Evolutionary conservation across 306 rosid species (phyloP), one percentile per base, ranked within the genome.

Genomic region (Cercis canadensis): DNA sequence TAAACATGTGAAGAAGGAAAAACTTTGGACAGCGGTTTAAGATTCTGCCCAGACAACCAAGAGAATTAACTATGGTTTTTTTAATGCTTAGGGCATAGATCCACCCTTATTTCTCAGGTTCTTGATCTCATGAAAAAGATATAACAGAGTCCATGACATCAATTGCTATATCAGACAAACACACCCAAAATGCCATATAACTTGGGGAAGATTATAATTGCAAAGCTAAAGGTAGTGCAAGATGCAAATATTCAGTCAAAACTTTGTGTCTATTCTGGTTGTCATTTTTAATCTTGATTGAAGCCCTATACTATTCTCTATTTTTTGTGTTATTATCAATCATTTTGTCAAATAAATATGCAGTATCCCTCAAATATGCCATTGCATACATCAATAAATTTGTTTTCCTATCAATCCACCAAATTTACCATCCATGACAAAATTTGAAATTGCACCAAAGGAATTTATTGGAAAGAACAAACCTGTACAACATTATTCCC

Each of bases 401-500:
- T 54, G 52, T 67, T 54, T 33, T 54, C 43, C 3, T 17, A 47
- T 18, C 14, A 70, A 66, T 55, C 61, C 7, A 52, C 24, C 66
- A 71, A 49, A 29, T 17, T 56, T 64, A 67, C 31, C 39, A 62
- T 62, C 11, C 29, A 59, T n/a, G 67, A 29, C 55, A 55, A 67
- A 43, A 24, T 29, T 62, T 55, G 31, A 47, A 55, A 52, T 18
- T 31, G 36, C 21, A 4, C 11, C 17, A 2, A 64, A 75, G 33
- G 17, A 34, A 5, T 50, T 50, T 10, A 16, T 11, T 6, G 64
- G 59, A 65, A 39, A 63, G 56, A 64, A 75, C 87, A 69, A 73
- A 83, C 87, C 87, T 83, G 84, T 19, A 41, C 82, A 51, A 47
- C 69, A 53, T 60, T 67, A 39, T 72, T 37, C 55, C 32, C 65